Conservation (phyloP, 2,329 filamentous ascomycete species). For the Colletotrichum sp. region DNA sequence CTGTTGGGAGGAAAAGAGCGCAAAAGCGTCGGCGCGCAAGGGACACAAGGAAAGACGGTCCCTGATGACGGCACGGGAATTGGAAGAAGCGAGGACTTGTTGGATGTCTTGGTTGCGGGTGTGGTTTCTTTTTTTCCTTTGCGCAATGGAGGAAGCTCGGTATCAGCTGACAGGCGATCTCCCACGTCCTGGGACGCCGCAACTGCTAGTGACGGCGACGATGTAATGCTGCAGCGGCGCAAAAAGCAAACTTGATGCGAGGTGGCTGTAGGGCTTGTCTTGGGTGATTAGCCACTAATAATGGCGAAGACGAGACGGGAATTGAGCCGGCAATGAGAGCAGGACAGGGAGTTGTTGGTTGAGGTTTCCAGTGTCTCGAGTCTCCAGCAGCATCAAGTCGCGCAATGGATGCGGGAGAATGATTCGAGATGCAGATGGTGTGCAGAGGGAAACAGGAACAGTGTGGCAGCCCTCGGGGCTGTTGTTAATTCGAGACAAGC, state of each 20-base stretch:
- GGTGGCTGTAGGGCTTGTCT: background rate
- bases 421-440: background rate
- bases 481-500: slow-evolving; percentile 19
- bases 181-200: background rate
- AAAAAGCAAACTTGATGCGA: background rate
- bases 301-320: background rate
- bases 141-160: background rate
- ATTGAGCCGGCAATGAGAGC: slow-evolving; percentile 4
- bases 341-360: background rate
- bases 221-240: background rate
- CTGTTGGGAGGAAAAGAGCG: slow-evolving; percentile 3
- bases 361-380: background rate
- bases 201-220: background rate
- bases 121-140: background rate
- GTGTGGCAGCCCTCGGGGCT: slow-evolving; percentile 16
- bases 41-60: background rate
- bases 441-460: slow-evolving; percentile 1
- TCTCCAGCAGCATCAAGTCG: background rate
- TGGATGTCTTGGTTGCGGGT: background rate
- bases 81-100: background rate
- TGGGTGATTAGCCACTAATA: background rate
- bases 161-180: slow-evolving; percentile 18
- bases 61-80: background rate
- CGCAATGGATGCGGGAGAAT: background rate
- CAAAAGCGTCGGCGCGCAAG: slow-evolving; percentile 4